phyloP scores from a whole-genome alignment of 2,329 filamentous ascomycete genomes.

The Simplicillium aogashimaense region DNA sequence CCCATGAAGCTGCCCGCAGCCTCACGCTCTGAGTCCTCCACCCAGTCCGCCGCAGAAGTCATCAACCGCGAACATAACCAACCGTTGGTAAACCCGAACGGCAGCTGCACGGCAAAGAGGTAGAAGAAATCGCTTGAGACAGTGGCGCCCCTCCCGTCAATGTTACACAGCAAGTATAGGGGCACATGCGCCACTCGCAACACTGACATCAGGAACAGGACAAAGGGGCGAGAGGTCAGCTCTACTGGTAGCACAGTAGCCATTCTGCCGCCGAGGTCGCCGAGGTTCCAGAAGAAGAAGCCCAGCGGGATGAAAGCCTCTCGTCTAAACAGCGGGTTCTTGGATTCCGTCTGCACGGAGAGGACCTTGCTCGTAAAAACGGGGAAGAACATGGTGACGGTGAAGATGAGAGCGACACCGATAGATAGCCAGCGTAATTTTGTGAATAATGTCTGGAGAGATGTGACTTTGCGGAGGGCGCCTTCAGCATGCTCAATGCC shows the following conservation, averaged over 20 bases:
- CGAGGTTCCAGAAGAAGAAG: slow-evolving; percentile 89
- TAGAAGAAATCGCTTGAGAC: slow-evolving; percentile 83
- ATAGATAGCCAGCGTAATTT: slow-evolving; percentile 72
- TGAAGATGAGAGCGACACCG: slow-evolving; percentile 74
- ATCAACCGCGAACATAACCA: slow-evolving; percentile 82
- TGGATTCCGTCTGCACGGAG: slow-evolving; percentile 26
- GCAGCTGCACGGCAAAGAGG: slow-evolving; percentile 68
- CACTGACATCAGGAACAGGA: slow-evolving; percentile 59
- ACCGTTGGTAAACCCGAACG: slow-evolving; percentile 79
- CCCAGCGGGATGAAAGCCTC: slow-evolving; percentile 79
- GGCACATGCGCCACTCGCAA: slow-evolving; percentile 65
- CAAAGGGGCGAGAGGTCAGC: slow-evolving; percentile 50
- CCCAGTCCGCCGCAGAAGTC: slow-evolving; percentile 80
- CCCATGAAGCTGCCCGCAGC: slow-evolving; percentile 93
- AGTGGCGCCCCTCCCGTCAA: slow-evolving; percentile 63
- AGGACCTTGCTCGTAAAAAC: slow-evolving; percentile 69
- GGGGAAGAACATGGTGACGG: slow-evolving; percentile 87
- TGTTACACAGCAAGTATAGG: slow-evolving; percentile 83
- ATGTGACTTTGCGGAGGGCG: slow-evolving; percentile 36
- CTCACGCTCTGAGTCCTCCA: slow-evolving; percentile 73
- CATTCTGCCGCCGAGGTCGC: slow-evolving; percentile 72
- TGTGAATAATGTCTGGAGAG: slow-evolving; percentile 55
- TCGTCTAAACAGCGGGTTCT: slow-evolving; percentile 54
- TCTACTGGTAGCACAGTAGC: slow-evolving; percentile 48
- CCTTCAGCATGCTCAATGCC: slow-evolving; percentile 43